Evolutionary conservation across 1,284 basidiomycete genomes (phyloP).

Genomic region (Vanrija humicola): DNA sequence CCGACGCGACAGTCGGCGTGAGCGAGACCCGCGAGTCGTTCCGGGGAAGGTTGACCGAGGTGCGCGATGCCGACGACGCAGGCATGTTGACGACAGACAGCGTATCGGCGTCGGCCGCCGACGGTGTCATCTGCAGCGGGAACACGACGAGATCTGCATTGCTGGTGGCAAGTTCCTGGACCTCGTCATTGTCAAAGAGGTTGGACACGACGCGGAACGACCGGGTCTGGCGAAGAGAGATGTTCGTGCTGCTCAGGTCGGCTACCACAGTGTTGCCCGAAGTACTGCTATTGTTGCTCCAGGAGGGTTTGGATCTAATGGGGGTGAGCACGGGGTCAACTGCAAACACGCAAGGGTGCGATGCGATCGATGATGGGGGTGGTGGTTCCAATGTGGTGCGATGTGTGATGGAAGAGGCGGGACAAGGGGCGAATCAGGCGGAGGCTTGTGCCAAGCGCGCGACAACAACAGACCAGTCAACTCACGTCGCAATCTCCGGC

Average conservation of each 20-base stretch:
- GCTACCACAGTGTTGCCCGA: neutral
- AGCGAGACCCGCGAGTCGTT: neutral
- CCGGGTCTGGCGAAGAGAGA: conserved; percentile 1
- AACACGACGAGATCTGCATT: conserved; percentile 1
- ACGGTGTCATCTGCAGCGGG: neutral
- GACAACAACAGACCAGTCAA: too few species aligned
- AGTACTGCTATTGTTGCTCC: neutral
- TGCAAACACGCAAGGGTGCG: too few species aligned
- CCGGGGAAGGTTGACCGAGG: neutral
- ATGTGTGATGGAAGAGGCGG: too few species aligned
- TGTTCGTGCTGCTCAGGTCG: neutral
- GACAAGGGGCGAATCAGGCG: too few species aligned
- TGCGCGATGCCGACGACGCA: neutral
- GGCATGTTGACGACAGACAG: neutral
- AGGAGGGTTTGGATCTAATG: neutral
- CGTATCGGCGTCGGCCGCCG: neutral
- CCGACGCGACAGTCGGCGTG: neutral
- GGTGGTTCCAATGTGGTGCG: neutral
- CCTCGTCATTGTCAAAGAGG: neutral
- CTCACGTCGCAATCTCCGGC: neutral
- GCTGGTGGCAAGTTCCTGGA: neutral
- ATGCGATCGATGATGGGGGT: neutral
- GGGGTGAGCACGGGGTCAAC: too few species aligned
- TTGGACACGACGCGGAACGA: conserved; percentile 7
- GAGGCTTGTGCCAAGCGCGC: too few species aligned